Percentiles rank a stretch among this genome's conserved stretches.
These are phyloP conservation scores for Ceriops zippeliana DNA, from an alignment of 345 rosid genomes.

Conservation along the genomic window DNA sequence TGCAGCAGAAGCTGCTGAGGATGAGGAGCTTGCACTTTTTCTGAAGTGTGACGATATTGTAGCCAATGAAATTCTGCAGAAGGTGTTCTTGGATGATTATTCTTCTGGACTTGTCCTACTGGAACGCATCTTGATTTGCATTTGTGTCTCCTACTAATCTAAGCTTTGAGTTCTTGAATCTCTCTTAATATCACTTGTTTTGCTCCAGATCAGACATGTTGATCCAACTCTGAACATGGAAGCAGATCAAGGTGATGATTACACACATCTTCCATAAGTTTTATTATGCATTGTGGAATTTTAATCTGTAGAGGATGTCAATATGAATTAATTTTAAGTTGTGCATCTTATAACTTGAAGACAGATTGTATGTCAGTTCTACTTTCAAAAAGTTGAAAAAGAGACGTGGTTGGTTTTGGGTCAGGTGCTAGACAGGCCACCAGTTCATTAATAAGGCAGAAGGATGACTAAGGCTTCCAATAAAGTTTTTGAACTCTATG, in stretches of 20 bases:
- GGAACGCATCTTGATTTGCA: background rate
- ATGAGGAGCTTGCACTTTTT: constrained; percentile 89
- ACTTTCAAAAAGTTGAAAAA: background rate
- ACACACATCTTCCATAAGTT: constrained; percentile 77
- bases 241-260: constrained; percentile 95
- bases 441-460: no score
- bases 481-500: background rate
- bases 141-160: constrained; percentile 13
- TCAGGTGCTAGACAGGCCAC: no score
- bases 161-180: constrained; percentile 5
- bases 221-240: constrained; percentile 96
- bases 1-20: constrained; percentile 98
- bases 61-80: constrained; percentile 68
- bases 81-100: constrained; percentile 43
- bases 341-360: background rate
- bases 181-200: background rate
- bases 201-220: constrained; percentile 71
- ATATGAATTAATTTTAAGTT: background rate
- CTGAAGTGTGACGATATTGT: constrained; percentile 84
- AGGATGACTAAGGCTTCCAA: background rate
- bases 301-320: constrained; percentile 8
- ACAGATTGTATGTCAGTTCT: background rate
- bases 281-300: background rate
- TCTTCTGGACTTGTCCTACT: constrained; percentile 6
- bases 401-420: background rate